Base-by-base conservation (phyloP, 331 rosid genomes). In the Acacia concinna region DNA sequence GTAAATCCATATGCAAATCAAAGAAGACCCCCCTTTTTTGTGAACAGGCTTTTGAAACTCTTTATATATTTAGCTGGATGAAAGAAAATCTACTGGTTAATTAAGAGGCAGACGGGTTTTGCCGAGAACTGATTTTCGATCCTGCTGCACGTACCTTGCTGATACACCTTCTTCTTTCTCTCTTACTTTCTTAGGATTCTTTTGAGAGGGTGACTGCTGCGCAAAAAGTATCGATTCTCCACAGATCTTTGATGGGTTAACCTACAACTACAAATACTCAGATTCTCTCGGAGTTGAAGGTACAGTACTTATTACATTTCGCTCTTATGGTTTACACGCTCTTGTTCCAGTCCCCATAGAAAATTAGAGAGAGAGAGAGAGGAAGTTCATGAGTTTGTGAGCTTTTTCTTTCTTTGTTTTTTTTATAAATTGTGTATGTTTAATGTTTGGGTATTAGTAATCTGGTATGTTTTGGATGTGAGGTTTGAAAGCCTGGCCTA, bases 171-270 rank as follows among this genome's bases (percentile, higher is more conserved):
- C 15, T 52, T 54, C 47, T 52, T 52, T 28, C 71, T 72, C 76
- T 40, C 43, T 73, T 28, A 13, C 20, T 72, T 57, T 44, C 47
- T 20, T 35, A 81, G 78, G 77, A 63, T 43, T 32, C 21, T 30
- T 63, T 15, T 64, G 56, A 40, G 69, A 62, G 51, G 73, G 64
- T 37, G 37, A 3, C 73, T 3, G 43, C 3, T 0, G 56, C 6
- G 72, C 51, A 38, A 18, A n/a, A 43, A 46, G 35, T 25, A 14
- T 79, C 46, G 67, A 67, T 78, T 85, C 70, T 73, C 35, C 11
- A 28, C 44, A 46, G 38, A 46, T 71, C 41, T 82, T 78, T 35
- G 73, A 78, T 83, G 83, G 83, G 78, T 77, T 84, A 83, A 67
- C 79, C 46, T 74, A 78, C 12, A 56, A 20, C 9, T 15, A 40